Conservation (phyloP, 139 green algal species). For the Micractinium conductrix region DNA sequence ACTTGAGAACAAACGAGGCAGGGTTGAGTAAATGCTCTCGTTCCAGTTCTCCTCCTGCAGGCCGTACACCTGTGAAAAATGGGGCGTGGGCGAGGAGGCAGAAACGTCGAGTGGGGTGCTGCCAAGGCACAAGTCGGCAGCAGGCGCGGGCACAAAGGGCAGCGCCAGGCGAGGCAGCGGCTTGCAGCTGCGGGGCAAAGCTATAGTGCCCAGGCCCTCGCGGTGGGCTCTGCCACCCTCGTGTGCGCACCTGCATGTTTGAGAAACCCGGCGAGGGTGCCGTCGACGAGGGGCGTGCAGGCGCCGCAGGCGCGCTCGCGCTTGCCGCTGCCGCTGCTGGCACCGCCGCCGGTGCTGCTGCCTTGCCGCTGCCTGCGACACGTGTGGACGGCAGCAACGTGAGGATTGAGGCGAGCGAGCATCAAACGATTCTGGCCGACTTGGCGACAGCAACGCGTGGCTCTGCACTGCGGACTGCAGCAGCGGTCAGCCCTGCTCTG, state of each 20-base stretch:
- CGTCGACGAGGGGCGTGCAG: too few relatives aligned
- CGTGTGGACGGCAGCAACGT: too few relatives aligned
- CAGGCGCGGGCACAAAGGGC: too few relatives aligned
- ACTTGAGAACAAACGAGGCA: background rate
- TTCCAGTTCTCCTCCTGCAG: constrained; percentile 55
- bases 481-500: background rate
- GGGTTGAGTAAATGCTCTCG: background rate
- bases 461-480: too few relatives aligned
- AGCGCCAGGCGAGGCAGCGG: too few relatives aligned
- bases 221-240: too few relatives aligned
- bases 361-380: constrained; percentile 9
- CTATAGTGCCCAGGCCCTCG: too few relatives aligned
- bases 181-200: too few relatives aligned
- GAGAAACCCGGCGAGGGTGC: background rate
- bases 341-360: background rate
- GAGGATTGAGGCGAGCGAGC: too few relatives aligned
- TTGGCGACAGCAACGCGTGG: background rate
- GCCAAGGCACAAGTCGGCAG: too few relatives aligned
- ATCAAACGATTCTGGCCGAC: background rate
- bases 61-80: constrained; percentile 38
- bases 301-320: too few relatives aligned
- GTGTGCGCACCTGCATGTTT: constrained; percentile 20
- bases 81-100: background rate
- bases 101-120: background rate
- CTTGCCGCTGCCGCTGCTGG: background rate